A percentile compares a stretch with the other conserved stretches of the same genome.
These are phyloP conservation scores for Paramecium sonneborni DNA, from an alignment of 73 alveolate genomes.

Conservation along the genomic window DNA sequence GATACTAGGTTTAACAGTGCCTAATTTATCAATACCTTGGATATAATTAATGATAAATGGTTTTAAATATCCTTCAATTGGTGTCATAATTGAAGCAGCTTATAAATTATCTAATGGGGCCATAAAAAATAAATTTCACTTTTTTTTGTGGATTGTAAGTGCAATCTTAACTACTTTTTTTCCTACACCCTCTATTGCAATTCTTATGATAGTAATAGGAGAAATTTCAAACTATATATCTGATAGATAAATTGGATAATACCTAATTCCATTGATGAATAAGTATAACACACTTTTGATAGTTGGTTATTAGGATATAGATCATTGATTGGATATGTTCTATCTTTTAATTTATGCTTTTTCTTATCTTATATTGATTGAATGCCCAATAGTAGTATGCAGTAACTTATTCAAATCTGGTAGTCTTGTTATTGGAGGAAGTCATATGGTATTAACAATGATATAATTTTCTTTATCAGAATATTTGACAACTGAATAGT, in stretches of 20 bases:
- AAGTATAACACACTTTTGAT: neutral
- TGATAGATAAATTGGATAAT: conserved; percentile 5
- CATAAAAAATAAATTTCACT: conserved; percentile 15
- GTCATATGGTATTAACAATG: conserved; percentile 45
- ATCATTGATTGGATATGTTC: neutral
- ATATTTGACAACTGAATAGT: conserved; percentile 6
- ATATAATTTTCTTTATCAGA: neutral
- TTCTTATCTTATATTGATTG: neutral
- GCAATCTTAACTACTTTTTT: neutral
- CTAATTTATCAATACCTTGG: neutral
- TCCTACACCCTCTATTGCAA: neutral
- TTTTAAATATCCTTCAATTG: conserved; percentile 28
- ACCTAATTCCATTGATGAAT: neutral
- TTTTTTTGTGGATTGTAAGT: conserved; percentile 1
- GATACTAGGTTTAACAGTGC: neutral
- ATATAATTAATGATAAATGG: neutral
- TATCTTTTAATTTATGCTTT: neutral
- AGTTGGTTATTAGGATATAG: conserved; percentile 11
- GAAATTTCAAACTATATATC: neutral
- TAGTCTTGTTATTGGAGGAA: conserved; percentile 55
- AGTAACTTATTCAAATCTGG: neutral
- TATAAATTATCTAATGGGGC: conserved; percentile 32
- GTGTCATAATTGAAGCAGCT: conserved; percentile 17
- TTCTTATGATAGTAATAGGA: conserved; percentile 28
- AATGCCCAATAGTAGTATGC: neutral